phyloP scores from a whole-genome alignment of 225 moss, liverwort and hornwort species.

The Lunularia cruciata region DNA sequence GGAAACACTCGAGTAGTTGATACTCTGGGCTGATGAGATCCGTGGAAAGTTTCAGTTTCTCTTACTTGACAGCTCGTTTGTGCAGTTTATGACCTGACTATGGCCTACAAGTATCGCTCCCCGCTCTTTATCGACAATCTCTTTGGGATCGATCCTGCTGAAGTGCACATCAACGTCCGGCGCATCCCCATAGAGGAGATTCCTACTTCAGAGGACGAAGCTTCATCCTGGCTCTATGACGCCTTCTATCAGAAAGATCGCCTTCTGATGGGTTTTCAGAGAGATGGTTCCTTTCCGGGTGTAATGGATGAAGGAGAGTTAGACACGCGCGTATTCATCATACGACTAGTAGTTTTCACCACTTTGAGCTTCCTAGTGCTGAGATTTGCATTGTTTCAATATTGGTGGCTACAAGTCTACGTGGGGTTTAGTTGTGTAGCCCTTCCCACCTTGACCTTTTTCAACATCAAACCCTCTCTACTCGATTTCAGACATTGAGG shows the following conservation, averaged over 20 bases:
- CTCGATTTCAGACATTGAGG: conserved; percentile 20
- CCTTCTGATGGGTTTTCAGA: conserved; percentile 59
- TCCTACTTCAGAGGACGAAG: conserved; percentile 59
- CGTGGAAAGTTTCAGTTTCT: too few relatives aligned
- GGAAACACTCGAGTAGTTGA: too few relatives aligned
- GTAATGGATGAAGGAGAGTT: conserved; percentile 59
- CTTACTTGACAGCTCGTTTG: background rate
- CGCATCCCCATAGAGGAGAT: conserved; percentile 73
- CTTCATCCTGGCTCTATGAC: conserved; percentile 77
- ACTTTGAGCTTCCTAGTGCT: conserved; percentile 35
- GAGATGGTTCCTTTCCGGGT: conserved; percentile 64
- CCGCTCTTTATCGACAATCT: conserved; percentile 89
- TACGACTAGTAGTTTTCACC: conserved; percentile 39
- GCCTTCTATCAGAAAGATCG: conserved; percentile 69
- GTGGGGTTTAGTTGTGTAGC: conserved; percentile 40
- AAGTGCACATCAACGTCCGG: conserved; percentile 90
- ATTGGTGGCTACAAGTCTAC: conserved; percentile 62
- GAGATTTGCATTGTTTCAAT: conserved; percentile 54
- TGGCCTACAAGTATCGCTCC: conserved; percentile 83
- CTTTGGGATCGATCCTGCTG: conserved; percentile 93
- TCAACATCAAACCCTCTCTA: conserved; percentile 37
- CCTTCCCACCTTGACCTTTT: conserved; percentile 53
- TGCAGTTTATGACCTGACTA: conserved; percentile 97
- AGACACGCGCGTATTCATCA: conserved; percentile 47
- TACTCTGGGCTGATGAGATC: too few relatives aligned